A percentile compares a stretch with the other conserved stretches of the same genome.
Evolutionary conservation across 148 eudicot species (phyloP).

Genomic region (Diospyros kaki): DNA sequence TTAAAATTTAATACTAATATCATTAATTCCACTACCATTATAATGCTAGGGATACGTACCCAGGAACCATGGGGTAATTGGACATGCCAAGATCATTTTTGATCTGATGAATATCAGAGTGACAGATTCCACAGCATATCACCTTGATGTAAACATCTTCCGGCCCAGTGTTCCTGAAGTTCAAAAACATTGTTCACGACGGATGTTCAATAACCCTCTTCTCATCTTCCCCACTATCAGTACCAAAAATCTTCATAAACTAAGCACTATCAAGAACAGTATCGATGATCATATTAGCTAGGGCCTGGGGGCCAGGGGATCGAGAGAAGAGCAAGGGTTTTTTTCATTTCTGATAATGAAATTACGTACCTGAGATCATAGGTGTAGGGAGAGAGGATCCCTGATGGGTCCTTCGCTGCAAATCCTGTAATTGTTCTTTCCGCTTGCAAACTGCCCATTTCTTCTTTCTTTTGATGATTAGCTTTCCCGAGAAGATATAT

Average conservation of each 20-base stretch:
- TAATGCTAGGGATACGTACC: slow-evolving; percentile 34
- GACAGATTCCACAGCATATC: slow-evolving; percentile 77
- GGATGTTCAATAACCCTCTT: no score
- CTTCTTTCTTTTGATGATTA: no score
- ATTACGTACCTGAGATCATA: slow-evolving; percentile 58
- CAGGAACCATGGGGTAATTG: slow-evolving; percentile 94
- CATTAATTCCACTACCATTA: no score
- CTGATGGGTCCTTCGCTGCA: slow-evolving; percentile 87
- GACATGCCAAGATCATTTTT: slow-evolving; percentile 89
- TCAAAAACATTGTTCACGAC: no score
- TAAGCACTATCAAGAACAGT: no score
- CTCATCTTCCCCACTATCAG: no score
- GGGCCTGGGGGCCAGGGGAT: no score
- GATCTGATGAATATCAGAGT: slow-evolving; percentile 75
- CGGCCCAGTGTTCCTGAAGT: slow-evolving; percentile 57
- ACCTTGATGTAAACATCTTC: slow-evolving; percentile 81
- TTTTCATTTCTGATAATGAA: no score
- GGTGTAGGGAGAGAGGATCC: slow-evolving; percentile 64
- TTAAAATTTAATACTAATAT: no score
- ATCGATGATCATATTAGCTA: no score
- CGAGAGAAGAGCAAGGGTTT: no score
- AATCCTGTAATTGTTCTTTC: slow-evolving; percentile 59
- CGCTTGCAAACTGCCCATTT: slow-evolving; percentile 49
- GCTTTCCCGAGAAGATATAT: neutral
- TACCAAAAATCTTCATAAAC: no score